Conservation (phyloP, 768 basidiomycete species). For the Grammothele lineata region DNA sequence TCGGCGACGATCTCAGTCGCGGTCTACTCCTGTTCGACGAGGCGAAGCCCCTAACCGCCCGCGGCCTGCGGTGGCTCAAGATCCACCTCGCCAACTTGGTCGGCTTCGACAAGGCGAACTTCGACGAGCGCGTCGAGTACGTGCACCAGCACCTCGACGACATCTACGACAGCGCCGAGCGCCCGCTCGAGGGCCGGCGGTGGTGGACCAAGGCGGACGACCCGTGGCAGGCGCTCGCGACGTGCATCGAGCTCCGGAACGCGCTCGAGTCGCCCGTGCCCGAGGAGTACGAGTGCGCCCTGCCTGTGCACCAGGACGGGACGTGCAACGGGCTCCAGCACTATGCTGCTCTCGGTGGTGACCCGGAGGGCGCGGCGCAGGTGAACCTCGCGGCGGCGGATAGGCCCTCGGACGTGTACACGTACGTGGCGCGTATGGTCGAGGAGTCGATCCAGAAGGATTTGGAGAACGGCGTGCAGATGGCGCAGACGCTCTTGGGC, state of each 20-base stretch:
- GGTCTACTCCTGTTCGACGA: constrained; percentile 84
- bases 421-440: constrained; percentile 84
- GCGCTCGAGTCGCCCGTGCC: constrained; percentile 72
- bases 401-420: constrained; percentile 92
- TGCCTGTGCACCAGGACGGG: constrained; percentile 98
- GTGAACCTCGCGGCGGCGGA: constrained; percentile 87
- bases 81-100: constrained; percentile 92
- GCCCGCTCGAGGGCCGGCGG: constrained; percentile 71
- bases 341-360: constrained; percentile 96
- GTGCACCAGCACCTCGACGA: constrained; percentile 68
- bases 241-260: constrained; percentile 82
- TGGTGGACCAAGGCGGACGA: constrained; percentile 96
- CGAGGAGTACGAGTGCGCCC: constrained; percentile 50
- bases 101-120: constrained; percentile 92
- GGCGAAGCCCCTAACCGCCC: constrained; percentile 71
- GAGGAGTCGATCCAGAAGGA: constrained; percentile 62
- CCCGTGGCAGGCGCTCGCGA: constrained; percentile 95
- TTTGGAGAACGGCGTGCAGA: constrained; percentile 36
- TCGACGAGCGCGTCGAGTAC: constrained; percentile 87
- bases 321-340: constrained; percentile 99
- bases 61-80: constrained; percentile 91
- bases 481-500: constrained; percentile 62
- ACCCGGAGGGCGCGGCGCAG: constrained; percentile 80
- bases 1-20: constrained; percentile 91
- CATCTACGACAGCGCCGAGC: constrained; percentile 76